Conservation (phyloP, 257 asterid genomes). For the Vinca minor region DNA sequence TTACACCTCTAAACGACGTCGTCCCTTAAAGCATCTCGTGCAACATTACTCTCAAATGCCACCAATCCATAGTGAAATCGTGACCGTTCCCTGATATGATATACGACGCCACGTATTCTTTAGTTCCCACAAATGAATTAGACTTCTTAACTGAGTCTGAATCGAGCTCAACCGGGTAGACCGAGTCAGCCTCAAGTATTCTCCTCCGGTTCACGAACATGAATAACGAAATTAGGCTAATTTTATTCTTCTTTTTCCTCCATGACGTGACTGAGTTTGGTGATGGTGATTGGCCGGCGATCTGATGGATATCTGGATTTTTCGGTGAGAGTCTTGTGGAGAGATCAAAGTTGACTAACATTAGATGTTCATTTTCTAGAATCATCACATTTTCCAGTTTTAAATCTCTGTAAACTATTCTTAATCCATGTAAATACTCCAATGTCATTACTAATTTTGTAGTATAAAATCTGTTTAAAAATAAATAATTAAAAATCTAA, state of each 20-base stretch:
- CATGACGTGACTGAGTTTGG: conserved; percentile 9
- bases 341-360: conserved; percentile 90
- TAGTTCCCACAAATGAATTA: conserved; percentile 94
- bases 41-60: conserved; percentile 77
- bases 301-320: conserved; percentile 33
- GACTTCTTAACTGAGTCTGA: conserved; percentile 43
- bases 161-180: conserved; percentile 26
- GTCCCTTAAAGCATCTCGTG: conserved; percentile 87
- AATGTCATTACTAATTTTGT: conserved; percentile 78
- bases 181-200: conserved; percentile 39
- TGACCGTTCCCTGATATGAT: conserved; percentile 74
- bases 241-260: conserved; percentile 27
- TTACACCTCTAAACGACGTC: conserved; percentile 76
- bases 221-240: conserved; percentile 17
- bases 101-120: conserved; percentile 92
- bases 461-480: conserved; percentile 63
- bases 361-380: conserved; percentile 75
- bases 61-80: conserved; percentile 91
- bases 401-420: conserved; percentile 81
- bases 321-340: conserved; percentile 56
- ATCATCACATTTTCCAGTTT: conserved; percentile 96
- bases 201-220: conserved; percentile 36
- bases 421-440: conserved; percentile 72
- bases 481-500: too few species aligned
- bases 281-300: conserved; percentile 16